Evolutionary conservation across 169 alveolate species (phyloP), one percentile per base, ranked within the genome.

Genomic region (Babesia bovis): DNA sequence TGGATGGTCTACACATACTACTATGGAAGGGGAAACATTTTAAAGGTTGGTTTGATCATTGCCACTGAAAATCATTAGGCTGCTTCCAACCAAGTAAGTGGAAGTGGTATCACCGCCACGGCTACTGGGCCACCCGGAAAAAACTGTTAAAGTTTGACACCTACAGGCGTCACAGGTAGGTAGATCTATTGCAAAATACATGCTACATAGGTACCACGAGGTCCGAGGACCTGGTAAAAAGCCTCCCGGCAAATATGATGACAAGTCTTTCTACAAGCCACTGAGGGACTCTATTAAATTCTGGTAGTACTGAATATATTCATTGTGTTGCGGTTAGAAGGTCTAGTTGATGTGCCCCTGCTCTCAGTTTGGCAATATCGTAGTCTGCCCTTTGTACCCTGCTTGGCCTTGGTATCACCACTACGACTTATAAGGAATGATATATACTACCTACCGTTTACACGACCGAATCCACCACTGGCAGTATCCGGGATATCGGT

Each of bases 101-200:
- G 94, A 84, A 83, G 56, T 91, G 95, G 95, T 91, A 91, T 65
- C 95, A 91, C 60, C 63, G 95, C 33, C 95, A 91, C 65, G 95
- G 95, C 32, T 91, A 91, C 85, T 91, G 95, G 95, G 95, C 95
- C 6, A 91, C 95, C n/a, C 58, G 95, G 32, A 91, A 90, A 79
- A 91, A 91, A 51, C 85, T 68, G 61, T 78, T 91, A 28, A 69
- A 83, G 59, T 91, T 91, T 57, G 92, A 88, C 85, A 91, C 88
- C 41, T 91, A 88, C 66, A 60, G 95, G 26, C 83, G 91, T 56
- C 90, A 91, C 75, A 76, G 95, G 95, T 87, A 68, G 38, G 55
- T 3, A 7, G 47, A 25, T 17, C 33, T 50, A n/a, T 5, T 30
- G 38, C 19, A 21, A 28, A 28, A 7, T 23, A 17, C 33, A 57